These are phyloP conservation scores for Grigorovia transvaalensis DNA, from an alignment of 805 yeast genomes.

Conservation along the genomic window DNA sequence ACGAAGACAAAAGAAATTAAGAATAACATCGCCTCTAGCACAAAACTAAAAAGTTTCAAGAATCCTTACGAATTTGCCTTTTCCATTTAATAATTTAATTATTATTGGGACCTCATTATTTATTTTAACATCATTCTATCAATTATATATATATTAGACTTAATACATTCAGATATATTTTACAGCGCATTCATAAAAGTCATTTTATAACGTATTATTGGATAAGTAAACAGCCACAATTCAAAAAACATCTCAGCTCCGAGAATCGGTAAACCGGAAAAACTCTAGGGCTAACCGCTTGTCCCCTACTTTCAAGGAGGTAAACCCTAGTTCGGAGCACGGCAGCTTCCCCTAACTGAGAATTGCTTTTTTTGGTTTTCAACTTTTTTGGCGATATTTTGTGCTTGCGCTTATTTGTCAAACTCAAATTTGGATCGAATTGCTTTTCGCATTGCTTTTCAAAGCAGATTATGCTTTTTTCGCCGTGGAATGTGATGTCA, in stretches of 20 bases:
- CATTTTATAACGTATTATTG: too few species aligned
- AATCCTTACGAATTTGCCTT: too few species aligned
- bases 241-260: too few species aligned
- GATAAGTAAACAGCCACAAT: too few species aligned
- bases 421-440: neutral
- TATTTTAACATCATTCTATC: too few species aligned
- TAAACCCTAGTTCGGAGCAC: neutral
- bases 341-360: neutral
- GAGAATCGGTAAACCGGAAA: too few species aligned
- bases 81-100: too few species aligned
- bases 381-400: neutral
- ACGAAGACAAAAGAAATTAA: slow-evolving; percentile 27
- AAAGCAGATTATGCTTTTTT: neutral
- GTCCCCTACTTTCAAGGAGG: too few species aligned
- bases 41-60: neutral
- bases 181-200: too few species aligned
- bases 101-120: neutral
- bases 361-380: neutral
- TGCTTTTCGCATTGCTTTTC: neutral
- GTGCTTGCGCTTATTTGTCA: neutral
- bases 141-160: too few species aligned
- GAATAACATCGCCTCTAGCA: slow-evolving; percentile 1
- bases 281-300: too few species aligned
- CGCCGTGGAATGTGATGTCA: neutral
- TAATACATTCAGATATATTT: too few species aligned